Evolutionary conservation across 2,329 filamentous ascomycete species (phyloP).

Genomic region (Xylaria hypoxylon): DNA sequence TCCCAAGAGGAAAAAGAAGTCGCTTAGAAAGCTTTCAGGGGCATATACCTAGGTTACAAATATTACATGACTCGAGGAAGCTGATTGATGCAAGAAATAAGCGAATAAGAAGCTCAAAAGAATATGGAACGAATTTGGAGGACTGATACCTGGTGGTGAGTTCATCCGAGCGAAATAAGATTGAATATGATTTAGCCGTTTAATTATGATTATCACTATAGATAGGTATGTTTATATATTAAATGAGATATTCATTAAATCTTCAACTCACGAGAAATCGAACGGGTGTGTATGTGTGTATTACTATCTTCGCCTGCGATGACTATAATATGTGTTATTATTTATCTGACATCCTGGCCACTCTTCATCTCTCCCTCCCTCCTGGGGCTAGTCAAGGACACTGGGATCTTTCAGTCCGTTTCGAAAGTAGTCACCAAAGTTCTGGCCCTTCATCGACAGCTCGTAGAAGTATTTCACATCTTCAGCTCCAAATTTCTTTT

Average conservation of each 20-base stretch:
- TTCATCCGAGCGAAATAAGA: neutral
- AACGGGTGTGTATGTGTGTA: neutral
- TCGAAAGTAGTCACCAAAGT: slow-evolving; percentile 10
- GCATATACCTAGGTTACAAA: neutral
- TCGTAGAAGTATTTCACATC: slow-evolving; percentile 8
- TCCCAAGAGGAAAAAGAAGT: slow-evolving; percentile 20
- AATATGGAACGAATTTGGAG: neutral
- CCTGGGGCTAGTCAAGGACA: neutral
- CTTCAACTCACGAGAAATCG: neutral
- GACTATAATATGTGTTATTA: neutral
- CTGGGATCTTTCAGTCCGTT: slow-evolving; percentile 6
- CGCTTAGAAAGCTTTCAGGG: neutral
- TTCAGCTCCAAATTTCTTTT: slow-evolving; percentile 7
- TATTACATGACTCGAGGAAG: neutral
- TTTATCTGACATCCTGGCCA: neutral
- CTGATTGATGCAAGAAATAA: neutral
- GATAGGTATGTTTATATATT: neutral
- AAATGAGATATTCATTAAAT: neutral
- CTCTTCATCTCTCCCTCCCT: neutral
- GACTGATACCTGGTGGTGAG: too few relatives aligned
- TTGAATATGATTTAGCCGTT: neutral
- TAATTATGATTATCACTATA: neutral
- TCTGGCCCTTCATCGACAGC: neutral
- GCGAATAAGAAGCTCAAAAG: neutral
- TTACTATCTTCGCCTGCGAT: neutral